Base-by-base conservation (phyloP, 2,329 filamentous ascomycete genomes). In the Zelopaecilomyces penicillatus region DNA sequence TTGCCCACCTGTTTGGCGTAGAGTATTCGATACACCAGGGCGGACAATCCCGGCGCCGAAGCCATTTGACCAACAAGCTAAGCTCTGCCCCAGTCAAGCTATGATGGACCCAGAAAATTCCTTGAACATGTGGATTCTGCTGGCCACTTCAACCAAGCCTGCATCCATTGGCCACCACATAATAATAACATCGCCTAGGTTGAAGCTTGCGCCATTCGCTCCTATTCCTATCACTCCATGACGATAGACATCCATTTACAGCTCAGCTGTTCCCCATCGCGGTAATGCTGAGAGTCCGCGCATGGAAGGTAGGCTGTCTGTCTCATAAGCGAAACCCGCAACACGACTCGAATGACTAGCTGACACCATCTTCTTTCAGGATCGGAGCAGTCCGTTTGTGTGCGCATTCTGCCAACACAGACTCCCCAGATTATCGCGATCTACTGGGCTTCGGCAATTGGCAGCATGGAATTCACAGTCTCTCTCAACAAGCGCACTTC, bases 271-370 rank as follows among this genome's bases (percentile, higher is more conserved):
- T 33, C 12, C 33, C 42, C 42, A 40, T 47, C 45, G 48, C 52
- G 54, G 61, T 53, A 50, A 73, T 73, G 69, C 65, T 73, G 49
- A 67, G 67, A 61, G 62, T 63, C 52, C 63, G 63, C 50, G 48
- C 60, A 54, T 65, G 61, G 55, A 64, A 64, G 63, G 70, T 70
- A 51, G 48, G 59, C 47, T 29, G 37, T 41, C 36, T 31, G 41
- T 19, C 19, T 19, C 19, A 19, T 19, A 19, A 19, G 19, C 19
- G 19, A 19, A 19, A 19, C 19, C 19, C 19, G 19, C 19, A 19
- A 19, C 19, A 19, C 37, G 33, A 10, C 12, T 39, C 37, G 30
- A 43, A 35, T 39, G 33, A 52, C 37, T 42, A 8, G 50, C 43
- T 42, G 34, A 43, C 42, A 44, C 43, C 37, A 38, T 42, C 35